Conservation (phyloP, 2,329 filamentous ascomycete species). For the Penicillium concentricum region DNA sequence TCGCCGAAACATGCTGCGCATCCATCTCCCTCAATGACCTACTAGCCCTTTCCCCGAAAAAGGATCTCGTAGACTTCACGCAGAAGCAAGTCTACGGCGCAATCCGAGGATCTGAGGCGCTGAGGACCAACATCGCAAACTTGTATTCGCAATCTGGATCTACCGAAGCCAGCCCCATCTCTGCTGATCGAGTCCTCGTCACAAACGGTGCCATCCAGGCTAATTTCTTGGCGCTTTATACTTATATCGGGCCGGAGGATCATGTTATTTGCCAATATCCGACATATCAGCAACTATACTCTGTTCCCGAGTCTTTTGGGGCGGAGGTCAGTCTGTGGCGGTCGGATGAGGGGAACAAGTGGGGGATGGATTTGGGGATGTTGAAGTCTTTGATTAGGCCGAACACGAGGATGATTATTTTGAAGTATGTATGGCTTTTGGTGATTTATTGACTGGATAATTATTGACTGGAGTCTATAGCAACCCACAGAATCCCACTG, state of each 20-base stretch:
- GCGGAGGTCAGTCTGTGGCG: slow-evolving; percentile 77
- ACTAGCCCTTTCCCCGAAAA: slow-evolving; percentile 51
- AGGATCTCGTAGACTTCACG: slow-evolving; percentile 23
- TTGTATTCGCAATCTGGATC: slow-evolving; percentile 45
- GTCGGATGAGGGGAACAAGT: slow-evolving; percentile 62
- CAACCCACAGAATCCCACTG: slow-evolving; percentile 81
- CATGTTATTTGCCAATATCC: slow-evolving; percentile 86
- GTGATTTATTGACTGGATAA: background rate
- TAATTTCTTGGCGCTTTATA: slow-evolving; percentile 78
- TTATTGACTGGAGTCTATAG: slow-evolving; percentile 9
- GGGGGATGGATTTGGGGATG: slow-evolving; percentile 65
- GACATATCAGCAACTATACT: slow-evolving; percentile 82
- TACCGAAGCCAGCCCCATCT: slow-evolving; percentile 33
- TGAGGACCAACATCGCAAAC: slow-evolving; percentile 32
- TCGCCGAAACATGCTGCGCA: slow-evolving; percentile 76
- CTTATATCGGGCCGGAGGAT: slow-evolving; percentile 69
- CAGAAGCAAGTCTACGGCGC: slow-evolving; percentile 30
- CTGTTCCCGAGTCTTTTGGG: slow-evolving; percentile 70
- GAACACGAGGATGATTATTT: slow-evolving; percentile 57
- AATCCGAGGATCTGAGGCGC: slow-evolving; percentile 22
- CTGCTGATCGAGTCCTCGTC: slow-evolving; percentile 66
- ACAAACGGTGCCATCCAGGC: slow-evolving; percentile 79
- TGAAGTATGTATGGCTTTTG: slow-evolving; percentile 47
- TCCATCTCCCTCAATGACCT: slow-evolving; percentile 72
- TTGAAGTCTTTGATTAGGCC: slow-evolving; percentile 59